Evolutionary conservation across 805 yeast genomes (phyloP), one percentile per base, ranked within the genome.

Genomic region (Blastobotrys attinorum): DNA sequence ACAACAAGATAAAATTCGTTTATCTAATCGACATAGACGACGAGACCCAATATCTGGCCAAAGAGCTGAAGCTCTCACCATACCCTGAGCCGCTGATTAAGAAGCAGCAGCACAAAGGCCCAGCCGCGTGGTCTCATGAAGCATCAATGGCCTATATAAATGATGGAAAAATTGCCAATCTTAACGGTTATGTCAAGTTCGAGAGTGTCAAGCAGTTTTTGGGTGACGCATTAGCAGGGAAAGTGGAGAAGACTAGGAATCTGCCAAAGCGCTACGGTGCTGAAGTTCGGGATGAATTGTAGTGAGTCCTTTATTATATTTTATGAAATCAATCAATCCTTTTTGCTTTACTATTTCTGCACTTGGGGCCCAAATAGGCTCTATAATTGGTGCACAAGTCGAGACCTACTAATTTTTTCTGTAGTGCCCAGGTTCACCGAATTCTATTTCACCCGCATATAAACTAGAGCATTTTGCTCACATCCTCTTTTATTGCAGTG

Each of bases 41-140:
- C 10, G 44, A 42, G 40, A 22, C 22, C 11, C 13, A 16, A 29
- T 17, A 42, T 18, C 17, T 42, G 16, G 44, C 44, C 40, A 35
- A 35, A 36, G 44, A 42, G 44, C 40, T 42, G 18, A 22, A 35
- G 20, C 16, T 42, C 16, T 13, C 37, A n/a, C 47, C 50, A 16
- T 37, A 20, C 17, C 46, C 46, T 2, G 49, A 55, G 5, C 42
- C 43, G 6, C 33, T 44, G 22, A 47, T 44, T 15, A 45, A 42
- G n/a, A 31, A 40, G 32, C 37, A 47, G 15, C 31, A 36, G 7
- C 16, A 31, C 18, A 16, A 31, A 18, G 42, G 42, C 3, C 33
- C 33, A n/a, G 37, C 22, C 49, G 34, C 32, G 36, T 15, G 44
- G 47, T 3, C 48, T 48, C 42, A 41, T 37, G 21, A 11, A 18